These are phyloP conservation scores for Sporothrix mexicana DNA, from an alignment of 2,329 filamentous ascomycete species.

Conservation along the genomic window DNA sequence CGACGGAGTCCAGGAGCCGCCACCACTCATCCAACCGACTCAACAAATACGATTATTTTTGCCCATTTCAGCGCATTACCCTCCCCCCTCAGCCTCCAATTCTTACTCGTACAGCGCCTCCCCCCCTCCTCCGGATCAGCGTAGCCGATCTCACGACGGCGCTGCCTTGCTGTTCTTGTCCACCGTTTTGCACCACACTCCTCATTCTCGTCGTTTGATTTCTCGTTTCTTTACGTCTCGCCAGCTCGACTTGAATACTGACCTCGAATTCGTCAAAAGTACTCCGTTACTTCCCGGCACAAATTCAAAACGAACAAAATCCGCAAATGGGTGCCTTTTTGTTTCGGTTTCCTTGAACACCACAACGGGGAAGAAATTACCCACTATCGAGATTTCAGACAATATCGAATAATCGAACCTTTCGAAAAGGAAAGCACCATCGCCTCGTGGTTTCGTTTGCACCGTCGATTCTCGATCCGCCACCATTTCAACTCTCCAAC, in stretches of 20 bases:
- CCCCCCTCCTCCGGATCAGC: constrained; percentile 28
- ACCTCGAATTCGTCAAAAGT: not conserved
- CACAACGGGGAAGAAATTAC: not conserved
- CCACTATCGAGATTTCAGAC: too few relatives aligned
- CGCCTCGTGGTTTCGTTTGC: constrained; percentile 25
- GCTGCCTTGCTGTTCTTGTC: constrained; percentile 19
- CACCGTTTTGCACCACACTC: constrained; percentile 7
- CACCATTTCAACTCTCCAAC: not conserved
- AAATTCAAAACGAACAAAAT: constrained; percentile 14
- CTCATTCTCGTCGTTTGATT: not conserved
- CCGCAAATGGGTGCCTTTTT: constrained; percentile 24
- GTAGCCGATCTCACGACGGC: constrained; percentile 26
- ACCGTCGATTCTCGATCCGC: constrained; percentile 7
- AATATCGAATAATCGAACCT: not conserved
- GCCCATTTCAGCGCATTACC: constrained; percentile 1
- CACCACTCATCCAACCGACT: not conserved
- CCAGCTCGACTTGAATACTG: not conserved
- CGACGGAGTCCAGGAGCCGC: not conserved
- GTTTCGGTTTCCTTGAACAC: not conserved
- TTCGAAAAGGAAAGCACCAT: not conserved
- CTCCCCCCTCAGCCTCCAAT: not conserved
- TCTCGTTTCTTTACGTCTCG: not conserved
- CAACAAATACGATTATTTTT: constrained; percentile 25
- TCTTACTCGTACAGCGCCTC: constrained; percentile 22
- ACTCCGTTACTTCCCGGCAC: not conserved